A percentile compares a stretch with the other conserved stretches of the same genome.
These are phyloP conservation scores for Auricularia auricula-judae DNA, from an alignment of 768 basidiomycete species.

Conservation along the genomic window DNA sequence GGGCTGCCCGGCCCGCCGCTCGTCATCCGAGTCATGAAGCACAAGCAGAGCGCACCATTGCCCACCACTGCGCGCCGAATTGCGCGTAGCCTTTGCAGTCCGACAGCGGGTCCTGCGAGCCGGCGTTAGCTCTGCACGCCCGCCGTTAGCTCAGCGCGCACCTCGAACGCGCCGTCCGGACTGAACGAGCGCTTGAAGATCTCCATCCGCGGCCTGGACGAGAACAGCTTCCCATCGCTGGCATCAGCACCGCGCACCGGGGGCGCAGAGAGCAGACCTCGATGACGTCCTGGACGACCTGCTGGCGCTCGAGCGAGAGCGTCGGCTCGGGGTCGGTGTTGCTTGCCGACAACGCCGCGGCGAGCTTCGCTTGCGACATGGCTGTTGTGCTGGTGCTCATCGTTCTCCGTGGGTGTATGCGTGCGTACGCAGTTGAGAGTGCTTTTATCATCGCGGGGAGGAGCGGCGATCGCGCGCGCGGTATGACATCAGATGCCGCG, in stretches of 20 bases:
- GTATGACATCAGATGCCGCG: no score
- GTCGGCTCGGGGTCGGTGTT: background rate
- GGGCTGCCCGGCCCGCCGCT: constrained; percentile 25
- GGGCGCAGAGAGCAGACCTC: constrained; percentile 5
- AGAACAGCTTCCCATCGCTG: constrained; percentile 8
- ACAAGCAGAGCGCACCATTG: constrained; percentile 27
- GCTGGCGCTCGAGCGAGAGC: constrained; percentile 8
- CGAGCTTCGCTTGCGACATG: background rate
- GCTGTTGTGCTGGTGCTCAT: no score
- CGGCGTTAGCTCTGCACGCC: background rate
- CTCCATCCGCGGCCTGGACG: constrained; percentile 10
- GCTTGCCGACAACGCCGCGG: background rate
- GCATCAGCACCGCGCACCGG: background rate
- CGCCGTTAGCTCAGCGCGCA: background rate
- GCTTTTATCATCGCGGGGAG: no score
- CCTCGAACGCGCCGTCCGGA: constrained; percentile 13
- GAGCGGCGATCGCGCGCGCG: no score
- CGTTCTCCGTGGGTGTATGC: no score
- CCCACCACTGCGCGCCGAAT: constrained; percentile 47
- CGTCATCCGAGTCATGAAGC: background rate
- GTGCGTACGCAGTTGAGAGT: no score
- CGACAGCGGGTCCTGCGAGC: constrained; percentile 34
- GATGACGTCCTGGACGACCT: constrained; percentile 11
- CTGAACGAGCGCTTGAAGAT: constrained; percentile 13
- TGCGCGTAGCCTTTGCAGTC: constrained; percentile 39